Base-by-base conservation (phyloP, 2,329 filamentous ascomycete genomes). In the Pyricularia grisea region DNA sequence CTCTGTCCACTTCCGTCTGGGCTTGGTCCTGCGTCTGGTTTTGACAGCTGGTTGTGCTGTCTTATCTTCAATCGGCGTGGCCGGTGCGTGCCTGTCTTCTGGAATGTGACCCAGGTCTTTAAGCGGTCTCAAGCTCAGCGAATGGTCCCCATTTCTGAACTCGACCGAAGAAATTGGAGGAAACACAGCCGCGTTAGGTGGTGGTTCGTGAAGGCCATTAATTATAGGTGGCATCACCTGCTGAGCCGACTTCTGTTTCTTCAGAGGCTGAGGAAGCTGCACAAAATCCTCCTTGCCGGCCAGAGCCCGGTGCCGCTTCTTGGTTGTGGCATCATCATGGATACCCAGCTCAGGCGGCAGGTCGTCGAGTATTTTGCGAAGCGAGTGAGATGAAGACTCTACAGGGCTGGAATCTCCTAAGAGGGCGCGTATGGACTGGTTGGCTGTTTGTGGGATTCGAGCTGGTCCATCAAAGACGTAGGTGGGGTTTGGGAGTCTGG, bases 181-280 rank as follows among this genome's bases (percentile, higher is more conserved):
- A 71, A 90, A 88, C n/a, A 88, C 79, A 61, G 85, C 84, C 66
- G 85, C 83, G 69, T 88, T 81, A 3, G 85, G 87, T 2, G 87
- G 87, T 2, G 87, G 87, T 72, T 89, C 85, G 72, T 86, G 84
- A 5, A 90, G 79, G 67, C 87, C 87, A 70, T 87, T 88, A 75
- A 90, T 89, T 71, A 90, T 90, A 68, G 87, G 87, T 10, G 88
- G 88, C 74, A 88, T 85, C 67, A 84, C 83, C 73, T 86, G 84
- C 71, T 85, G 83, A 14, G 82, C 80, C 3, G 87, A 84, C 75
- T 87, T 89, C 72, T 87, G 86, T 74, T 89, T 89, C 79, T 89
- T 89, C 66, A 87, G 80, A 3, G 87, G 87, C 73, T 89, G 86
- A 0, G 88, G 88, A 20, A 90, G 79, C 74, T 89, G 87, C 55